Base-by-base conservation (phyloP, 345 rosid species). In the Salix caprea region DNA sequence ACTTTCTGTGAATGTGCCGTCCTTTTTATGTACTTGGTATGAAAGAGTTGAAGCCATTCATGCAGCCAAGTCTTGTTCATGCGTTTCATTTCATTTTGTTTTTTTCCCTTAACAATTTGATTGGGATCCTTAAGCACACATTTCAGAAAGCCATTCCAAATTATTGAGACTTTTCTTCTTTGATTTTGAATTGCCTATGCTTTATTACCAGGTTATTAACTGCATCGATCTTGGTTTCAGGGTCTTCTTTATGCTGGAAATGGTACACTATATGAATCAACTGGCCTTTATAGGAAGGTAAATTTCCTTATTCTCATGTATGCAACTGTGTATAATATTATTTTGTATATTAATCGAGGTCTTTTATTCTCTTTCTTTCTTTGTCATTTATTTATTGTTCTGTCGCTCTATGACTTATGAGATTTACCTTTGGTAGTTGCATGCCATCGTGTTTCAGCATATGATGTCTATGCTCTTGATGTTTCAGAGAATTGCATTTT, bases 201-300 rank as follows among this genome's bases (percentile, higher is more conserved):
- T 67, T 58, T 36, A 26, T 21, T 46, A 15, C 3, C 30, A 11
- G 28, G 50, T 4, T 46, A 72, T n/a, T 36, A 23, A 24, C 18
- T 10, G 34, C 39, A 6, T 19, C 18, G 12, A 39, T 52, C 61
- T 76, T 71, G 48, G 10, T 81, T 79, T 66, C 89, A 96, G 99
- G 99, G 99, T 13, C 97, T 96, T 75, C 86, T 96, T 66, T 96
- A 89, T 80, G 88, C 82, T 0, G 97, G 86, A 76, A 86, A 93
- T 70, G 94, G 88, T 74, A 86, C 87, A 18, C 70, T 96, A 18
- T 92, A 69, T n/a, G 99, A 96, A 88, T 96, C 99, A 12, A 92
- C 98, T 61, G 99, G 99, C 58, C 75, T 93, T 23, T 61, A 87
- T 69, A 85, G 87, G 68, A 39, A 39, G 84, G 97, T 93, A 65